Evolutionary conservation across 2,329 filamentous ascomycete genomes (phyloP).

Genomic region (Tolypocladium amazonense): DNA sequence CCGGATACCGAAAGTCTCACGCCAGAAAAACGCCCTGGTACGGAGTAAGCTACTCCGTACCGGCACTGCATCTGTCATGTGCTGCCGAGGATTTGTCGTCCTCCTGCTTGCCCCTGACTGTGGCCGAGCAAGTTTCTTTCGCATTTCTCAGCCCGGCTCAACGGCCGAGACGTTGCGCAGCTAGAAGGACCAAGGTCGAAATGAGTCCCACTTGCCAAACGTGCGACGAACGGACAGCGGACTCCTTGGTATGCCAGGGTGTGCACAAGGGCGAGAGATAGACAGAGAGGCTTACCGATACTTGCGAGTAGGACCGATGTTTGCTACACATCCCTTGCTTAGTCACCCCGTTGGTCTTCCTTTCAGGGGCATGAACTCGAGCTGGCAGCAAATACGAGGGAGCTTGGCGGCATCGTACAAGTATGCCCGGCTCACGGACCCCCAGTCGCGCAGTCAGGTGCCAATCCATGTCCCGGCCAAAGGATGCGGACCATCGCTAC

Average conservation of each 20-base stretch:
- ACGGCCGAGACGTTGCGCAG: neutral
- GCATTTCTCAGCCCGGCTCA: neutral
- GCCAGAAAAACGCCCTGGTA: neutral
- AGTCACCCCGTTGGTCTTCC: neutral
- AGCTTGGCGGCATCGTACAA: neutral
- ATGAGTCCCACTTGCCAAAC: neutral
- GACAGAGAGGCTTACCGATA: neutral
- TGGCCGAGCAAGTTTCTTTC: neutral
- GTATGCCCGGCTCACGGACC: neutral
- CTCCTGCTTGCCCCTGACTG: neutral
- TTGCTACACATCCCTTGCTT: neutral
- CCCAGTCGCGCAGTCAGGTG: neutral
- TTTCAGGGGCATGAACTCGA: too few species aligned
- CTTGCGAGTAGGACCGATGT: neutral
- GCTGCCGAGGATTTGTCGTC: neutral
- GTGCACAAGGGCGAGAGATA: neutral
- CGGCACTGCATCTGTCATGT: neutral
- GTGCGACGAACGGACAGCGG: neutral
- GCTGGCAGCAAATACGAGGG: too few species aligned
- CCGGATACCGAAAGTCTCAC: neutral
- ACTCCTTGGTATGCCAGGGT: neutral
- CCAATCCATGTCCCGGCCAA: neutral
- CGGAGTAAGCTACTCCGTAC: too few species aligned
- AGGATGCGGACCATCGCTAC: neutral
- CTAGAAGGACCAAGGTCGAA: neutral